Conservation (phyloP, 306 rosid genomes). For the Bauhinia variegata region DNA sequence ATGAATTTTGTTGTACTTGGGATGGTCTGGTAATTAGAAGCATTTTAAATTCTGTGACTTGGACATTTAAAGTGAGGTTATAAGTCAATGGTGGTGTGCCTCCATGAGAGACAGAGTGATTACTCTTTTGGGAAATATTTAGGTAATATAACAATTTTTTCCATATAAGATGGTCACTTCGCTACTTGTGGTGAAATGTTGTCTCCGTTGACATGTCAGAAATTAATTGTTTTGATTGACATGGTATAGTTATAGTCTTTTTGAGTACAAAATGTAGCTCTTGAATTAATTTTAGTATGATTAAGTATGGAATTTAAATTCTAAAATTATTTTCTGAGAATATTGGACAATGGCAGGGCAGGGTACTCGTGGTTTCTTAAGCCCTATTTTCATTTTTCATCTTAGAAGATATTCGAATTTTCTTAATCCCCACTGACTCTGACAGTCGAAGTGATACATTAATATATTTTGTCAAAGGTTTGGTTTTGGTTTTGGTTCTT, state of each 20-base stretch:
- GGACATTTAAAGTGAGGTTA: conserved; percentile 1
- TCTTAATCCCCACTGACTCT: not conserved
- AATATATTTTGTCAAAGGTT: conserved; percentile 3
- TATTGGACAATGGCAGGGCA: not conserved
- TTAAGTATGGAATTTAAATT: not conserved
- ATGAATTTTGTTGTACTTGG: conserved; percentile 19
- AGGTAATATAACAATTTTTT: not conserved
- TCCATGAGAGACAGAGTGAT: not conserved
- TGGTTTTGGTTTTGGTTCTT: conserved; percentile 15
- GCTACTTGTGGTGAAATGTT: not conserved
- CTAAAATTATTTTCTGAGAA: conserved; percentile 22
- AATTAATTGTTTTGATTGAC: conserved; percentile 1
- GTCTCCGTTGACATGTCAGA: conserved; percentile 5
- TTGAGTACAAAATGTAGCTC: not conserved
- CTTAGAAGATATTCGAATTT: conserved; percentile 6
- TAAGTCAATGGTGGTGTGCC: conserved; percentile 1
- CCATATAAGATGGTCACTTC: not conserved
- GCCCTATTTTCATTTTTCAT: not conserved
- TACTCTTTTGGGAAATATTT: conserved; percentile 5
- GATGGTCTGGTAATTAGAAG: conserved; percentile 18
- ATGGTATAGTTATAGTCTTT: not conserved
- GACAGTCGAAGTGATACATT: conserved; percentile 8
- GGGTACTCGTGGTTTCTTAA: conserved; percentile 2
- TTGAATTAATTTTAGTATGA: conserved; percentile 18
- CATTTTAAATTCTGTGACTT: not conserved